Evolutionary conservation across 169 alveolate species (phyloP), one percentile per base, ranked within the genome.

Genomic region (Babesia microti): DNA sequence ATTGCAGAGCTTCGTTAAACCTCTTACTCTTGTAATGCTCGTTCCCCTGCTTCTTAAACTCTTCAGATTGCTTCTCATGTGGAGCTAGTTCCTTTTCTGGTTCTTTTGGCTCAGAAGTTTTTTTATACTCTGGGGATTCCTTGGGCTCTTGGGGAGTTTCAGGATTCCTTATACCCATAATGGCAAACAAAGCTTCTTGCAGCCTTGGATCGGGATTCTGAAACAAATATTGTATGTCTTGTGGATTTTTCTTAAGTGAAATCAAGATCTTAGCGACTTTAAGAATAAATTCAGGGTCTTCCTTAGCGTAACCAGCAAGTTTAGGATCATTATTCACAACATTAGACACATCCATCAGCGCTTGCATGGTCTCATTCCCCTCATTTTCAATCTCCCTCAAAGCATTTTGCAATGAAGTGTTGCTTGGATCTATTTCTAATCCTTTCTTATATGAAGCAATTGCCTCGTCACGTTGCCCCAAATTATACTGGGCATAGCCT

Each of bases 1-100:
- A 75, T 46, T 84, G 89, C 55, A 89, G 65, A 0, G 99, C 98
- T 59, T 92, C 94, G 30, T 78, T 84, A 59, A 88, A 95, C 80
- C 87, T 82, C 69, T 87, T 81, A 46, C 87, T 92, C 67, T 87
- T 86, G 50, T 76, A 76, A 12, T 70, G 34, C 26, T 79, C 74
- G 80, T 65, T 84, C 51, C 90, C 87, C 52, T 78, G 82, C 29
- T 48, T 72, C 63, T 81, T 79, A 35, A 39, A 67, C 40, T 79
- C 84, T 23, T 79, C 74, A 4, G 85, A 79, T 30, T 51, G 65
- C 72, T 60, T 48, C 26, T 55, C 43, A 45, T 54, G 45, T 9
- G 79, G 39, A 24, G 59, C 45, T 37, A 52, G 59, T 42, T 54
- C 57, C 57, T 51, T 68, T 48, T 69, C 46, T 24, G 74, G 72